Percentiles rank a stretch among this genome's conserved stretches.
Conservation (phyloP, 257 asterid species). For the Rubia yunnanensis region DNA sequence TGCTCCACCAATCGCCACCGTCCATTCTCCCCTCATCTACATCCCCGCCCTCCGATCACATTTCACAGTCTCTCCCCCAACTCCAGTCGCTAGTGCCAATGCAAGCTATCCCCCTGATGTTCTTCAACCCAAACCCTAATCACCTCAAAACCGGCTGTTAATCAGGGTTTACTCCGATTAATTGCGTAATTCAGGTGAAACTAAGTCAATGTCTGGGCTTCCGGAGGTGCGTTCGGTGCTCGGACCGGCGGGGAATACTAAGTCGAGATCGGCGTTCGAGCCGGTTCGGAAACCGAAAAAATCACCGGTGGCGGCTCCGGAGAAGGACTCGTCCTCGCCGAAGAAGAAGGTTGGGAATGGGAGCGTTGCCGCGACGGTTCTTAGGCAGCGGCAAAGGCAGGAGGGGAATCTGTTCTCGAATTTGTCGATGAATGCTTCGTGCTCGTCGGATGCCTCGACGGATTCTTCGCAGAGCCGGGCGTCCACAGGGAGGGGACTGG, state of each 20-base stretch:
- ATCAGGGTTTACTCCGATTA: not conserved
- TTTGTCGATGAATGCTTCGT: slow-evolving; percentile 65
- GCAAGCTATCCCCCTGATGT: slow-evolving; percentile 2
- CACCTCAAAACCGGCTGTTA: not conserved
- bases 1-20: slow-evolving; percentile 24
- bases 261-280: slow-evolving; percentile 57
- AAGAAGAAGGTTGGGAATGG: slow-evolving; percentile 32
- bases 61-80: not conserved
- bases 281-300: slow-evolving; percentile 47
- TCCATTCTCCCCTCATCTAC: slow-evolving; percentile 18
- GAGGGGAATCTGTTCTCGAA: slow-evolving; percentile 17
- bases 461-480: slow-evolving; percentile 87
- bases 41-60: not conserved
- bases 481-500: slow-evolving; percentile 72
- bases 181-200: not conserved
- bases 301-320: slow-evolving; percentile 25
- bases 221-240: slow-evolving; percentile 64
- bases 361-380: slow-evolving; percentile 27
- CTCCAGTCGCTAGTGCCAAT: slow-evolving; percentile 5
- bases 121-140: slow-evolving; percentile 10
- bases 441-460: slow-evolving; percentile 91
- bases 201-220: slow-evolving; percentile 57
- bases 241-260: slow-evolving; percentile 76
- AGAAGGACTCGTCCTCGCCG: slow-evolving; percentile 24
- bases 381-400: slow-evolving; percentile 34